Evolutionary conservation across 1,284 basidiomycete genomes (phyloP).

Genomic region (Exobasidium rhododendri): DNA sequence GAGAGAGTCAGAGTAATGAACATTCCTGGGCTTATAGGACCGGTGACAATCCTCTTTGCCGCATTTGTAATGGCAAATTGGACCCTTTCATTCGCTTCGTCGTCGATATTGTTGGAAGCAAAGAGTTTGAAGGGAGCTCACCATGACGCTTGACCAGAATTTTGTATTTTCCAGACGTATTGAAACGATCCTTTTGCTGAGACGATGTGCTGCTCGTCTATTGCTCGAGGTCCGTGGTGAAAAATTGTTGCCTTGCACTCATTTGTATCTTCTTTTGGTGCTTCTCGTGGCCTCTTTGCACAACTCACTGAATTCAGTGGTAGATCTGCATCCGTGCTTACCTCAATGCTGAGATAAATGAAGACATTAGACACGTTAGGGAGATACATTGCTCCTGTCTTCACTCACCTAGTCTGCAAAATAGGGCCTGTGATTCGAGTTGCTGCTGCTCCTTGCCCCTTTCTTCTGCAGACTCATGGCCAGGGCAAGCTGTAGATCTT

Average conservation of each 20-base stretch:
- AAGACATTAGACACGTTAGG: not conserved
- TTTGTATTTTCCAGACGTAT: not conserved
- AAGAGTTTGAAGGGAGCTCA: not conserved
- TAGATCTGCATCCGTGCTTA: not conserved
- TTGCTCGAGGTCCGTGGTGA: not conserved
- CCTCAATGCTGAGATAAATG: not conserved
- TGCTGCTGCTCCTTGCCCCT: not conserved
- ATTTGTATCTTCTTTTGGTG: no score
- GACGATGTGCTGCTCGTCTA: not conserved
- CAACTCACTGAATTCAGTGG: no score
- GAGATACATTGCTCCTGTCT: not conserved
- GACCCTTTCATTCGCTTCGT: not conserved
- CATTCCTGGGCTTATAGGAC: not conserved
- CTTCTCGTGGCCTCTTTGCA: no score
- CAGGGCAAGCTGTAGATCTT: not conserved
- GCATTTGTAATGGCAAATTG: not conserved
- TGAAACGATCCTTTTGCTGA: not conserved
- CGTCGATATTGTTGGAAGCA: no score
- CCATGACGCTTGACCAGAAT: not conserved
- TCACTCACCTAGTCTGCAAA: not conserved
- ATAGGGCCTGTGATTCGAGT: not conserved
- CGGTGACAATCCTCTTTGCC: not conserved
- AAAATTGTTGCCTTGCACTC: not conserved
- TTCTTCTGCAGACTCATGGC: not conserved
- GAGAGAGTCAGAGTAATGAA: not conserved